Conservation (phyloP, 2,329 filamentous ascomycete species). For the Fusarium sp. region DNA sequence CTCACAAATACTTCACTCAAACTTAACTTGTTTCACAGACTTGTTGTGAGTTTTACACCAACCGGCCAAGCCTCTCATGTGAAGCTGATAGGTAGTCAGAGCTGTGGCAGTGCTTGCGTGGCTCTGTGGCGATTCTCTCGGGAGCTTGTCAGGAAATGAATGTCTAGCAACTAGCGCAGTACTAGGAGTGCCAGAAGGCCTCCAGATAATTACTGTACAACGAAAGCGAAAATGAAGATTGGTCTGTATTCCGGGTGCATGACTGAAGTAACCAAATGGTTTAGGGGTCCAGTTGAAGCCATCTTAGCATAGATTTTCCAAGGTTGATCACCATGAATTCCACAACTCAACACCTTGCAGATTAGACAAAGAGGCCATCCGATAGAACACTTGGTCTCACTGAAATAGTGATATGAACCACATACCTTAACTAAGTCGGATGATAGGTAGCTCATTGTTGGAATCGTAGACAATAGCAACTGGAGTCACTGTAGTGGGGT, state of each 20-base stretch:
- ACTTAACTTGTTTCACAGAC: neutral
- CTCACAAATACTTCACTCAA: neutral
- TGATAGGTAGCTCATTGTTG: neutral
- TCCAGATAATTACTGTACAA: neutral
- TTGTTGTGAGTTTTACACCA: neutral
- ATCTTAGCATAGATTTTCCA: neutral
- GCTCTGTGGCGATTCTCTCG: conserved; percentile 24
- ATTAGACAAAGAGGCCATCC: neutral
- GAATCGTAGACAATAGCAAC: neutral
- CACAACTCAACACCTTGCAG: neutral
- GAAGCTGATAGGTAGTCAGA: neutral
- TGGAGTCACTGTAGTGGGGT: conserved; percentile 21
- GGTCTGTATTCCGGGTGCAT: neutral
- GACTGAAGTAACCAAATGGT: neutral
- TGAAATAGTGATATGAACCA: neutral
- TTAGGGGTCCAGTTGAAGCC: neutral
- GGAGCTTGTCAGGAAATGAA: neutral
- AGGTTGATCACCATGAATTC: neutral
- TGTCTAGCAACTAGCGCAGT: neutral
- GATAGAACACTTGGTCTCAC: neutral
- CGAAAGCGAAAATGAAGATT: neutral
- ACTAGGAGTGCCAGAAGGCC: neutral
- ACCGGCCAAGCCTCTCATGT: conserved; percentile 1
- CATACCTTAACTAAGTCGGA: neutral
- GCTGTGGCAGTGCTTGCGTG: conserved; percentile 31